Conservation (phyloP, 352 stramenopile genomes). For the Phytophthora chlamydospora region DNA sequence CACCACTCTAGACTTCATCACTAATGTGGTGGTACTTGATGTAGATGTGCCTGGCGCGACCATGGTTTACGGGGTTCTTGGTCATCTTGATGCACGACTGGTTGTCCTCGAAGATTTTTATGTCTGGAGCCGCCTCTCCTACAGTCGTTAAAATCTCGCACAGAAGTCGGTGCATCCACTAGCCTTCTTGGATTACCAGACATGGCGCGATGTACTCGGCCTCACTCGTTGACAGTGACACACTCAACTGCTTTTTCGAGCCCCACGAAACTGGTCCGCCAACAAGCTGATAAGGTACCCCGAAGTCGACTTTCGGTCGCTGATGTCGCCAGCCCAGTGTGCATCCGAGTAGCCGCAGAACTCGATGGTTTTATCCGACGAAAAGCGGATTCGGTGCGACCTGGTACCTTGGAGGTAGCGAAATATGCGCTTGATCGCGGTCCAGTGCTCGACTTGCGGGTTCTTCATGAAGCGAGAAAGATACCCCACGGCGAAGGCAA, state of each 20-base stretch:
- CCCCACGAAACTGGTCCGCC: slow-evolving; percentile 7
- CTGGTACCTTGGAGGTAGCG: slow-evolving; percentile 25
- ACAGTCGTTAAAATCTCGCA: slow-evolving; percentile 6
- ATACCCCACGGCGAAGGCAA: no score
- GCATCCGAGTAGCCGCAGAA: slow-evolving; percentile 18
- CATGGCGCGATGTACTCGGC: slow-evolving; percentile 16
- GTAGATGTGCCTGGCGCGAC: no score
- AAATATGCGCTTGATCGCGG: slow-evolving; percentile 17
- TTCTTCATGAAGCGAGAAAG: no score
- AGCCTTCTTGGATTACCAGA: slow-evolving; percentile 20
- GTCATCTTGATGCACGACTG: slow-evolving; percentile 13
- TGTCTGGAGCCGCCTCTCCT: background rate
- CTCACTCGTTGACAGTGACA: slow-evolving; percentile 22
- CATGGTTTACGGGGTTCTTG: no score
- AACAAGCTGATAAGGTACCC: slow-evolving; percentile 4
- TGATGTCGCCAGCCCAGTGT: slow-evolving; percentile 14
- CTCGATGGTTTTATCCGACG: slow-evolving; percentile 1
- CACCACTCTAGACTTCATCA: no score
- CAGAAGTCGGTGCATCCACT: slow-evolving; percentile 17
- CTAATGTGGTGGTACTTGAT: no score
- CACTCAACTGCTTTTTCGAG: slow-evolving; percentile 20
- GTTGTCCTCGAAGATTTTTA: slow-evolving; percentile 13
- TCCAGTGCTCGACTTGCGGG: no score
- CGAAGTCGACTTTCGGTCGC: slow-evolving; percentile 18
- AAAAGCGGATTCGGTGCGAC: slow-evolving; percentile 14